Percentiles rank a stretch among this genome's conserved stretches.
Conservation (phyloP, 805 yeast species). For the Ogataea henricii region DNA sequence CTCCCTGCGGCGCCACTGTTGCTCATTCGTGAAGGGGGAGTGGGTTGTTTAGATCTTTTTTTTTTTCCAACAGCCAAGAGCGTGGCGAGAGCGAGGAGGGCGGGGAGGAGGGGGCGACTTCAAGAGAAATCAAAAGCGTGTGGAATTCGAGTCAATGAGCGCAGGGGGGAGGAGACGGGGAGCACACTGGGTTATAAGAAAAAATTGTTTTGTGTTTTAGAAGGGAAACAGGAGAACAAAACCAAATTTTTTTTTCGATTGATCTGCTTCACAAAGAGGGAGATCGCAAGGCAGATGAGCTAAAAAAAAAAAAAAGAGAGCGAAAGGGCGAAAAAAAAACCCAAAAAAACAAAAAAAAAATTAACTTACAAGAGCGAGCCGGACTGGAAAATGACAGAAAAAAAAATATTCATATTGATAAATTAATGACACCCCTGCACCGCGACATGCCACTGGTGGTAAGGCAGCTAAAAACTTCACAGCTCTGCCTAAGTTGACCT, state of each 20-base stretch:
- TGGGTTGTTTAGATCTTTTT: conserved; percentile 4
- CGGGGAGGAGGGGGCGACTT: too few relatives aligned
- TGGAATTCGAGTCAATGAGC: background rate
- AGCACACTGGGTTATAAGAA: too few relatives aligned
- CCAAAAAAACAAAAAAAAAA: too few relatives aligned
- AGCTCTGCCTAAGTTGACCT: conserved; percentile 25
- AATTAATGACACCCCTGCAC: background rate
- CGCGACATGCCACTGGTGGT: background rate
- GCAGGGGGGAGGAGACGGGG: background rate
- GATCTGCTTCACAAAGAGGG: background rate
- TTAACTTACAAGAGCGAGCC: too few relatives aligned
- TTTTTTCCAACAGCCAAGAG: too few relatives aligned
- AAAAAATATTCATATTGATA: too few relatives aligned
- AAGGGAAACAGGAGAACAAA: background rate
- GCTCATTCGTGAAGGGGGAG: background rate
- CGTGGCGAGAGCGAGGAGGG: too few relatives aligned
- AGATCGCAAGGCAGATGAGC: conserved; percentile 5
- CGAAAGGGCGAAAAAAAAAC: too few relatives aligned
- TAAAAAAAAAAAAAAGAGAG: background rate
- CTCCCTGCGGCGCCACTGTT: background rate
- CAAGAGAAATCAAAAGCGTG: background rate
- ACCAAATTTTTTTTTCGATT: background rate
- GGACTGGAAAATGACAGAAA: background rate
- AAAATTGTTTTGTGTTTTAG: background rate
- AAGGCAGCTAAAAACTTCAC: background rate